Evolutionary conservation across 192 early-diverging fungal genomes (phyloP), one percentile per base, ranked within the genome.

Genomic region (Powellomyces hirtus): DNA sequence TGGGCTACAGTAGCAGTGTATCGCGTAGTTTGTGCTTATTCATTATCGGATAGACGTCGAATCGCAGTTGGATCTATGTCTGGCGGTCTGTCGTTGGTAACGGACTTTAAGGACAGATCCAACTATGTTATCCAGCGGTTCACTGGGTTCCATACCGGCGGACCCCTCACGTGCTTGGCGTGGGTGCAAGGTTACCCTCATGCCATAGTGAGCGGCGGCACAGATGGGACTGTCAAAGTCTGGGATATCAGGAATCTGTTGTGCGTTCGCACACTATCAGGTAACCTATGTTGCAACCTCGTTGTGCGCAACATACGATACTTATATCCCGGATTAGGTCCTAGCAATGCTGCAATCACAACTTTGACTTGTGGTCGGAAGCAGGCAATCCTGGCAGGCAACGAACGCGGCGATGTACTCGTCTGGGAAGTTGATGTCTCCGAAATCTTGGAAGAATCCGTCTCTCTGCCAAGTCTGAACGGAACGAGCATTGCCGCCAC

Each of bases 41-140:
- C 40, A 10, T 13, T 42, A n/a, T 42, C n/a, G 11, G 10, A 10
- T 59, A 86, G 85, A 14, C 65, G 77, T 38, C 83, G 86, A 24
- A 75, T 89, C 20, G 63, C 86, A 1, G 84, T 84, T 77, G 89
- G 89, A 8, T 77, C 76, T 22, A 62, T 70, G 34, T 64, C 80
- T 1, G 89, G 89, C 1, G 69, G 74, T n/a, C 71, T 90, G 5
- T 67, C 79, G 0, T 29, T 87, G 31, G 79, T 81, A 0, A 82
- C 72, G 7, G 65, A 82, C 51, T 79, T 79, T 8, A 78, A 74
- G 20, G 66, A 68, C 6, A 60, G 69, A 16, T 52, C 68, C 26
- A 75, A 72, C 5, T 71, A 77, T 35, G 57, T 60, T 1, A 70
- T 86, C 20, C 79, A 79, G 26, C 71, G 72, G 26, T 87, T 88